These are phyloP conservation scores for Lycium ferocissimum DNA, from an alignment of 257 asterid genomes.

Conservation along the genomic window DNA sequence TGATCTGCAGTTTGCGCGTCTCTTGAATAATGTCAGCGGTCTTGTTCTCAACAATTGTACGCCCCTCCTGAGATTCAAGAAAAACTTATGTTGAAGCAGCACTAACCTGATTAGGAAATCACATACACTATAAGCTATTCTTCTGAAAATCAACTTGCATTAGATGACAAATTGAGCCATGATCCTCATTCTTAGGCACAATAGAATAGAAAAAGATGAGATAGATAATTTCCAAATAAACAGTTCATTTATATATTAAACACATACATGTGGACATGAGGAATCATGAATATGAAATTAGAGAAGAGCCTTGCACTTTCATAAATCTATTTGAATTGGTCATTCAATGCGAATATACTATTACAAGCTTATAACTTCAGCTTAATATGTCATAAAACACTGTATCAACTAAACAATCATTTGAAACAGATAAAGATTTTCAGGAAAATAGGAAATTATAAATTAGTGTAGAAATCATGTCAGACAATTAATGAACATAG, in stretches of 20 bases:
- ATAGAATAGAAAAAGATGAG: background rate
- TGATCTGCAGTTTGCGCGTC: constrained; percentile 64
- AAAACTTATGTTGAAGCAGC: constrained; percentile 13
- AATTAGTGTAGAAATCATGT: too few species aligned
- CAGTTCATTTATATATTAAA: background rate
- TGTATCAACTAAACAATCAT: background rate
- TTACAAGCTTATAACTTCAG: background rate
- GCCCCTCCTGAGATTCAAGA: constrained; percentile 64
- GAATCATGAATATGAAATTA: background rate
- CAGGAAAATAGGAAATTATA: too few species aligned
- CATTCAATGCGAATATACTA: background rate
- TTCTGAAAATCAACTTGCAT: background rate
- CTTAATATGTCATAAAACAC: background rate
- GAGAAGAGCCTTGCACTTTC: background rate
- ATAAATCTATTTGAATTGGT: background rate
- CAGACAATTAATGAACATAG: background rate
- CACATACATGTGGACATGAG: background rate
- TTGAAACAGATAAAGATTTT: background rate
- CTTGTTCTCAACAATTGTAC: constrained; percentile 64
- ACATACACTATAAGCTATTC: background rate
- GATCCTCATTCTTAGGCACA: background rate
- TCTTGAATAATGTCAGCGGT: constrained; percentile 67
- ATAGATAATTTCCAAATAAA: background rate
- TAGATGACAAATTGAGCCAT: background rate
- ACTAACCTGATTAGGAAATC: background rate